Percentiles rank a stretch among this genome's conserved stretches.
Evolutionary conservation across 257 asterid genomes (phyloP).

Genomic region (Solanum lycopersicoides): DNA sequence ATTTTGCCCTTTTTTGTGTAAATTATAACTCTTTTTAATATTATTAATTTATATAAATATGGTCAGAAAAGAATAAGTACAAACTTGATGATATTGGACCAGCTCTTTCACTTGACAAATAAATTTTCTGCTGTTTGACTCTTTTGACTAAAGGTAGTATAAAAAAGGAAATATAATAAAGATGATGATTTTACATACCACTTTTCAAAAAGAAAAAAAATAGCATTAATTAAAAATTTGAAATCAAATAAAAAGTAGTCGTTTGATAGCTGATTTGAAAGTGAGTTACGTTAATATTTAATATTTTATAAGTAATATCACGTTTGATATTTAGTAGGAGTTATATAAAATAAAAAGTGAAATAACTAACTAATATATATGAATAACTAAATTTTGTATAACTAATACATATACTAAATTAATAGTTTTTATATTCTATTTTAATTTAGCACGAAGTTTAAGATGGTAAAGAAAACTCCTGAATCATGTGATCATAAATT

Average conservation of each 20-base stretch:
- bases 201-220: neutral
- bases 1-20: neutral
- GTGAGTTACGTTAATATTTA: neutral
- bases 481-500: neutral
- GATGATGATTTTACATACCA: neutral
- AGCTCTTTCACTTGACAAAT: neutral
- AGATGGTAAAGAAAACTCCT: neutral
- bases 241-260: neutral
- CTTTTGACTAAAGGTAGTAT: neutral
- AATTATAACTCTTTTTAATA: neutral
- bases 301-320: neutral
- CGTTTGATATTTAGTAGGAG: neutral
- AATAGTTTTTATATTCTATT: accelerated
- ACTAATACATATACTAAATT: too few relatives aligned
- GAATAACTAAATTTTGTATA: too few relatives aligned
- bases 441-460: accelerated
- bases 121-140: neutral
- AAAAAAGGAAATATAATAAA: neutral
- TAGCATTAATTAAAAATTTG: neutral
- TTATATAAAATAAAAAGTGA: neutral
- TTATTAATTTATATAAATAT: neutral
- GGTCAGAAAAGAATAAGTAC: neutral
- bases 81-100: neutral
- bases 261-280: neutral
- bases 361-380: neutral